Conservation (phyloP, 2,329 filamentous ascomycete genomes). For the Fusarium pseudocircinatum region DNA sequence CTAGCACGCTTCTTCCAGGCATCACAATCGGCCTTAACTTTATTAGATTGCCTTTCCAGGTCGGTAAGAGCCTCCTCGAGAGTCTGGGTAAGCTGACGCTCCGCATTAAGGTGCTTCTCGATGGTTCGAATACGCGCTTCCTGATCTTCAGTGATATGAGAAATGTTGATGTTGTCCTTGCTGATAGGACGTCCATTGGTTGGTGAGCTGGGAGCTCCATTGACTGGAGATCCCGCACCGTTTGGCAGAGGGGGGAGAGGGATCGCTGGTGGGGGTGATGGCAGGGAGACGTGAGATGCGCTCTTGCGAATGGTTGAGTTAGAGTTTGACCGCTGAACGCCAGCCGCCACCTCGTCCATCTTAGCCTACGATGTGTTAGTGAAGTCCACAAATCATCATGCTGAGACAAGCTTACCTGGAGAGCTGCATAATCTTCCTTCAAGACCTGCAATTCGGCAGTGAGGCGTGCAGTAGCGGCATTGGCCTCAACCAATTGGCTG, state of each 20-base stretch:
- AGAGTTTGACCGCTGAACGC: slow-evolving; percentile 68
- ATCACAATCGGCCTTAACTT: slow-evolving; percentile 90
- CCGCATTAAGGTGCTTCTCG: slow-evolving; percentile 94
- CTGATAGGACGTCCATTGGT: slow-evolving; percentile 77
- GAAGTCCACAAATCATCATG: background rate
- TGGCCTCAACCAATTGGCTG: slow-evolving; percentile 81
- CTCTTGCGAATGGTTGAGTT: slow-evolving; percentile 84
- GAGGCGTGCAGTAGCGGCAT: slow-evolving; percentile 68
- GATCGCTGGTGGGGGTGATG: slow-evolving; percentile 93
- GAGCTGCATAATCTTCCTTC: slow-evolving; percentile 74
- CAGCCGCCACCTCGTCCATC: slow-evolving; percentile 62
- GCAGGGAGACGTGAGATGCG: slow-evolving; percentile 81
- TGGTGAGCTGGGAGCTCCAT: slow-evolving; percentile 56
- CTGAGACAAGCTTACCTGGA: slow-evolving; percentile 72
- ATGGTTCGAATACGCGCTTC: slow-evolving; percentile 95
- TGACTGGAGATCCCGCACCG: slow-evolving; percentile 60
- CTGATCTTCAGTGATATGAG: slow-evolving; percentile 91
- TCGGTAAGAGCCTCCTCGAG: slow-evolving; percentile 96
- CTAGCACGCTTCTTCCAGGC: slow-evolving; percentile 87
- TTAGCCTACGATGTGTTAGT: slow-evolving; percentile 61
- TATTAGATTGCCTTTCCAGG: slow-evolving; percentile 89
- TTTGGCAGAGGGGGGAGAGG: slow-evolving; percentile 91
- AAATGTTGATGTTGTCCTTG: slow-evolving; percentile 74
- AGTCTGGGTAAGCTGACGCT: slow-evolving; percentile 95
- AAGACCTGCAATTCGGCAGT: slow-evolving; percentile 75